These are phyloP conservation scores for Leccinum obscurum DNA, from an alignment of 768 basidiomycete species.

Conservation along the genomic window DNA sequence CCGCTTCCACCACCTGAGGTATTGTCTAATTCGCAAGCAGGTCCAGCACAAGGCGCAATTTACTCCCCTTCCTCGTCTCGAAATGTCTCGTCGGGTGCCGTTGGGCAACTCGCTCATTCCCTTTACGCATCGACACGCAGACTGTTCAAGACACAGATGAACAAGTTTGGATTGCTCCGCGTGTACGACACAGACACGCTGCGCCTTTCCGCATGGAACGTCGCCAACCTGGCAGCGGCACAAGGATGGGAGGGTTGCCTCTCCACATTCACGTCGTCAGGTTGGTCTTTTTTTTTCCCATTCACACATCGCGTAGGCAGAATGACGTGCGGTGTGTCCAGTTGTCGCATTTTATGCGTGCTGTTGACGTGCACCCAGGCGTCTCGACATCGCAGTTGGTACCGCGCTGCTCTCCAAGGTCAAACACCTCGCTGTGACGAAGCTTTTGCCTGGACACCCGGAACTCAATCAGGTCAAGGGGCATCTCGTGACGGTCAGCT, in stretches of 20 bases:
- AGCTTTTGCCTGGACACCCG: conserved; percentile 71
- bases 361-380: not conserved
- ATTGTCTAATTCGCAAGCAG: not conserved
- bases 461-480: conserved; percentile 65
- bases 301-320: conserved; percentile 33
- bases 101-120: not conserved
- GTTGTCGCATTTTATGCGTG: not conserved
- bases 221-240: conserved; percentile 72
- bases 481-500: conserved; percentile 66
- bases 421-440: conserved; percentile 64
- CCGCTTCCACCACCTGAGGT: not conserved
- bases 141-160: not conserved
- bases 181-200: conserved; percentile 39
- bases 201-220: conserved; percentile 74
- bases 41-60: not conserved
- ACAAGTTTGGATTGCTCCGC: not conserved
- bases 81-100: not conserved
- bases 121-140: not conserved
- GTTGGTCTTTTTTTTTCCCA: too few species aligned
- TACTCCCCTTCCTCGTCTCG: not conserved
- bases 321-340: conserved; percentile 70
- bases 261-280: too few species aligned
- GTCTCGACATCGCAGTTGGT: conserved; percentile 54
- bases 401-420: conserved; percentile 79
- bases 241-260: conserved; percentile 63